These are phyloP conservation scores for Kazachstania bromeliacearum DNA, from an alignment of 805 yeast genomes.

Conservation along the genomic window DNA sequence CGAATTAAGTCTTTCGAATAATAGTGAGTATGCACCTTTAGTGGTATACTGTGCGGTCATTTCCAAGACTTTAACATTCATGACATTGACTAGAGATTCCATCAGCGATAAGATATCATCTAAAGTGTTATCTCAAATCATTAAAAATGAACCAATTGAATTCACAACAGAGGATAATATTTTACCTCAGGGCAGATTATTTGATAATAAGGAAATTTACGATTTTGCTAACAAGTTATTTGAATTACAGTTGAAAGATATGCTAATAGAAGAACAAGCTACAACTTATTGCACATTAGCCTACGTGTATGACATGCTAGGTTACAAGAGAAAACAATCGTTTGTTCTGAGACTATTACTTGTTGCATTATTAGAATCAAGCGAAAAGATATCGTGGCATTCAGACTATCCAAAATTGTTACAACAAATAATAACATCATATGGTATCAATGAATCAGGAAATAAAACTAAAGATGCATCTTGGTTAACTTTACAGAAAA, in stretches of 20 bases:
- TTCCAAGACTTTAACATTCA: constrained; percentile 51
- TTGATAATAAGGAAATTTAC: constrained; percentile 36
- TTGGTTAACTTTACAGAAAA: constrained; percentile 53
- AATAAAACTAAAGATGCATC: constrained; percentile 27
- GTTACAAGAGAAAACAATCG: constrained; percentile 56
- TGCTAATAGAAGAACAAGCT: constrained; percentile 46
- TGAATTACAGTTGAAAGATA: constrained; percentile 35
- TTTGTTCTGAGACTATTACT: constrained; percentile 61
- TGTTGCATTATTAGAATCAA: constrained; percentile 38
- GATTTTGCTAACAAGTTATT: constrained; percentile 39
- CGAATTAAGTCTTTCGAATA: constrained; percentile 43
- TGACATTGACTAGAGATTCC: constrained; percentile 41
- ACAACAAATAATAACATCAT: constrained; percentile 40
- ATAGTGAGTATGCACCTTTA: constrained; percentile 75
- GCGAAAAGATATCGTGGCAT: constrained; percentile 18
- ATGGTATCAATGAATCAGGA: constrained; percentile 37
- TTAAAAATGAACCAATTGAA: constrained; percentile 28
- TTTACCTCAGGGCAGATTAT: too few species aligned
- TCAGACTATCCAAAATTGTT: constrained; percentile 36
- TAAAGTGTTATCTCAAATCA: constrained; percentile 35
- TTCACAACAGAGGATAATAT: background rate
- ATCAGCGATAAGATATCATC: constrained; percentile 39
- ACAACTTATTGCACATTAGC: constrained; percentile 60
- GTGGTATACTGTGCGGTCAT: constrained; percentile 66
- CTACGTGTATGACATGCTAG: constrained; percentile 49